Evolutionary conservation across 176 grass and related monocot species (phyloP).

Genomic region (Avena atlantica): DNA sequence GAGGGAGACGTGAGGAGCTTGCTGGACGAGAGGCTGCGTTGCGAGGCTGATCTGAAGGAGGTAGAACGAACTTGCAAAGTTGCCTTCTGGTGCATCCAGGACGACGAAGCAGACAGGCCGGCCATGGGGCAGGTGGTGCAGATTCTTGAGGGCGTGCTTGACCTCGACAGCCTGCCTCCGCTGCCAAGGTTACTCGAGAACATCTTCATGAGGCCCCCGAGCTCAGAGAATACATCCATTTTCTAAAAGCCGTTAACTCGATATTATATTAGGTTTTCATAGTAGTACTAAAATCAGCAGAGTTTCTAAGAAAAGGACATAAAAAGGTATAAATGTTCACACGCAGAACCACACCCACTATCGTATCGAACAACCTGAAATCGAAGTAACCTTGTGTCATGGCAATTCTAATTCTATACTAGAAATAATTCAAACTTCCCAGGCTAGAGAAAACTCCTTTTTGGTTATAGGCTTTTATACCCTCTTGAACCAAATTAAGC

Average conservation of each 20-base stretch:
- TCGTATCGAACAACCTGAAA: no score
- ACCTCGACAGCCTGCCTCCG: slow-evolving; percentile 39
- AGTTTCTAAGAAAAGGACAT: no score
- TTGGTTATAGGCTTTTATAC: no score
- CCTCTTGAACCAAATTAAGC: no score
- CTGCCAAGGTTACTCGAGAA: slow-evolving; percentile 43
- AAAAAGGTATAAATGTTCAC: no score
- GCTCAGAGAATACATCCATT: neutral
- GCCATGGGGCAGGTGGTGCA: slow-evolving; percentile 56
- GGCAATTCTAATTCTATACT: no score
- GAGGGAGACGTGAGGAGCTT: slow-evolving; percentile 40
- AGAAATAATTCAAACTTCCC: no score
- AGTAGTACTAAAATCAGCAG: no score
- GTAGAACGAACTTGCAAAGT: slow-evolving; percentile 54
- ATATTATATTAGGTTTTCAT: no score
- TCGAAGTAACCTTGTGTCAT: no score
- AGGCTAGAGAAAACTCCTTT: no score
- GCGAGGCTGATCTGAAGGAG: slow-evolving; percentile 27
- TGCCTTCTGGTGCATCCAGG: slow-evolving; percentile 67
- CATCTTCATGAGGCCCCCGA: neutral
- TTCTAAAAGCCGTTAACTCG: neutral
- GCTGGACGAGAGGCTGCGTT: slow-evolving; percentile 39
- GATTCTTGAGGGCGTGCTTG: slow-evolving; percentile 41
- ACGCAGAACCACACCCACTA: no score
- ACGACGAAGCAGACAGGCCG: slow-evolving; percentile 47